Evolutionary conservation across 441 rosid species (phyloP), one percentile per base, ranked within the genome.

Genomic region (Mallotus repandus): DNA sequence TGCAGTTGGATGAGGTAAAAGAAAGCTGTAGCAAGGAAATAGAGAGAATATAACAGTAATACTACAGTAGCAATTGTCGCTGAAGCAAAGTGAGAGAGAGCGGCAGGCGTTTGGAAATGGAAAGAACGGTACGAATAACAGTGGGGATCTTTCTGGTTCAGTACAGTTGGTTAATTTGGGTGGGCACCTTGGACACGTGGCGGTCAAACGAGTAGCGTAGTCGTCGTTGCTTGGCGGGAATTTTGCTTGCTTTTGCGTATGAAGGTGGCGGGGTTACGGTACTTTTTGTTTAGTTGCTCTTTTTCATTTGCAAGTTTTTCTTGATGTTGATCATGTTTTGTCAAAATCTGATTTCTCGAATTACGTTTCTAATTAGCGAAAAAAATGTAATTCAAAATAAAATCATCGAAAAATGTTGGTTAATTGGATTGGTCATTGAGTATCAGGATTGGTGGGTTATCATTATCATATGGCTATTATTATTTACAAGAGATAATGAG

Each of bases 221-320:
- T 19, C 38, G 2, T 4, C 22, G 19, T 22, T 32, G 46, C 67
- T 74, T 52, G 77, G 77, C 72, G 77, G 77, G 72, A 74, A 52
- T 22, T 53, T 46, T 52, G 41, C 9, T 2, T 7, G 13, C 19
- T 1, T 0, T 4, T n/a, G 15, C n/a, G 3, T 4, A 8, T 16
- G 19, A 3, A 13, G 3, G 58, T 25, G n/a, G 21, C 15, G 35
- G 16, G 11, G 9, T 16, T 16, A 13, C 14, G 9, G 21, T 0
- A 7, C 14, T 64, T 72, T 41, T 45, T 45, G 41, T 45, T 45
- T 45, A 52, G 7, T 13, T 14, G 57, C 9, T 19, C 8, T 50
- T 62, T 52, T 61, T 18, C 49, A 45, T 45, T 45, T 10, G 49
- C 49, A 38, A 38, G 41, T 38, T 38, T 38, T 38, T 38, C 41